Conservation (phyloP, 2,329 filamentous ascomycete genomes). For the Aspergillus neoniger region DNA sequence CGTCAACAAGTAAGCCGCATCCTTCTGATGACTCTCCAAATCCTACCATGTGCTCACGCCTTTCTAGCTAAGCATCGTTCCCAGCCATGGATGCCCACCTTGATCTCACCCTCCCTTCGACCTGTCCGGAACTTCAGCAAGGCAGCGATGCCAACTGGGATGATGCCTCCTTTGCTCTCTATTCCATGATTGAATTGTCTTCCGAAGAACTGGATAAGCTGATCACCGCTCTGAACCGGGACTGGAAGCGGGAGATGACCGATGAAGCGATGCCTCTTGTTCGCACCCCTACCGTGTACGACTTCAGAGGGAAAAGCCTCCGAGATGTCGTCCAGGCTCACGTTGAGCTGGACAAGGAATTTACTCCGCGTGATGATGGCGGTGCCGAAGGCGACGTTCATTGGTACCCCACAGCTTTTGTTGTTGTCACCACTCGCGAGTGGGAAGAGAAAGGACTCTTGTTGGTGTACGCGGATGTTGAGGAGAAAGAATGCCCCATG, state of each 20-base stretch:
- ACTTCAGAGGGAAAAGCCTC: background rate
- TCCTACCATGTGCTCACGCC: no score
- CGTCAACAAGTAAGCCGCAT: no score
- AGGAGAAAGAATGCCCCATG: background rate
- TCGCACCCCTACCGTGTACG: constrained; percentile 1
- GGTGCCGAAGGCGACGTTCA: background rate
- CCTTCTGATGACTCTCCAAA: background rate
- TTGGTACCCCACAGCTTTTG: constrained; percentile 11
- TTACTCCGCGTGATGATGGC: background rate
- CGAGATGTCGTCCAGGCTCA: constrained; percentile 9
- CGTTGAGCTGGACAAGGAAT: constrained; percentile 6
- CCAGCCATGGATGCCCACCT: background rate
- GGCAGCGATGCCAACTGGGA: constrained; percentile 6
- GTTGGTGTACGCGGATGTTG: constrained; percentile 5
- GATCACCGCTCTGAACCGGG: background rate
- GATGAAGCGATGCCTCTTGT: background rate
- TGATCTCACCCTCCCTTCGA: constrained; percentile 7
- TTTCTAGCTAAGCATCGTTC: background rate
- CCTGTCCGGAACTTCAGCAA: constrained; percentile 1
- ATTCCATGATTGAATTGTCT: constrained; percentile 1
- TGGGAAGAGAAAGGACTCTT: constrained; percentile 8
- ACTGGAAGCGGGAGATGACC: background rate
- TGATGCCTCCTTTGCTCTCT: constrained; percentile 8
- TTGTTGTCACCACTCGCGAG: constrained; percentile 7
- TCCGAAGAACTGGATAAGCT: background rate